A percentile compares a stretch with the other conserved stretches of the same genome.
phyloP scores from a whole-genome alignment of 2,329 filamentous ascomycete species.

The Aureobasidium sp. region DNA sequence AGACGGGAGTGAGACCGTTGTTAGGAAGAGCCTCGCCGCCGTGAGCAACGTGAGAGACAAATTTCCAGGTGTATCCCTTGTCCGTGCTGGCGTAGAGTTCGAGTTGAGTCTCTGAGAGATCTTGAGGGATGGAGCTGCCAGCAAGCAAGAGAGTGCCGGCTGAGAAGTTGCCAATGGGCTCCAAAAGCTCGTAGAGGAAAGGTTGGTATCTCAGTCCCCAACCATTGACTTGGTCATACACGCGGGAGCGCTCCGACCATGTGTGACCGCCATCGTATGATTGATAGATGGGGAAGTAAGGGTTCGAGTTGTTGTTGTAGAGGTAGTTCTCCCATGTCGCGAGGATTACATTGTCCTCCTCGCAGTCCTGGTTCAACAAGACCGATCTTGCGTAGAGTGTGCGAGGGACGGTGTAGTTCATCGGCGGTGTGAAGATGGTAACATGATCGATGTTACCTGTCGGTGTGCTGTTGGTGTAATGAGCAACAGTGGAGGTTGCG shows the following conservation, averaged over 20 bases:
- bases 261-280: conserved; percentile 43
- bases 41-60: conserved; percentile 57
- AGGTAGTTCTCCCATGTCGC: conserved; percentile 51
- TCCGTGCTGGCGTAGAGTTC: conserved; percentile 62
- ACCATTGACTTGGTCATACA: conserved; percentile 57
- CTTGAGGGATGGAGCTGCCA: conserved; percentile 52
- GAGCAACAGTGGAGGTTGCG: not conserved
- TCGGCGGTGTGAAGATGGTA: conserved; percentile 23
- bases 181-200: conserved; percentile 57
- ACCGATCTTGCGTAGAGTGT: conserved; percentile 47
- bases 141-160: conserved; percentile 58
- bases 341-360: conserved; percentile 33
- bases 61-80: conserved; percentile 56
- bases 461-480: not conserved
- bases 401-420: conserved; percentile 28
- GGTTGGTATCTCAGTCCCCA: conserved; percentile 65
- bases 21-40: conserved; percentile 56
- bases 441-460: conserved; percentile 16
- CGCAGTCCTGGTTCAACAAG: conserved; percentile 35
- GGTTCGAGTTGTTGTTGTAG: conserved; percentile 36
- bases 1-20: conserved; percentile 62
- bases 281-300: conserved; percentile 41
- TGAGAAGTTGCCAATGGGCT: conserved; percentile 50
- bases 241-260: conserved; percentile 57
- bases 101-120: conserved; percentile 59